These are phyloP conservation scores for Sphaceloma murrayae DNA, from an alignment of 2,329 filamentous ascomycete genomes.

Conservation along the genomic window DNA sequence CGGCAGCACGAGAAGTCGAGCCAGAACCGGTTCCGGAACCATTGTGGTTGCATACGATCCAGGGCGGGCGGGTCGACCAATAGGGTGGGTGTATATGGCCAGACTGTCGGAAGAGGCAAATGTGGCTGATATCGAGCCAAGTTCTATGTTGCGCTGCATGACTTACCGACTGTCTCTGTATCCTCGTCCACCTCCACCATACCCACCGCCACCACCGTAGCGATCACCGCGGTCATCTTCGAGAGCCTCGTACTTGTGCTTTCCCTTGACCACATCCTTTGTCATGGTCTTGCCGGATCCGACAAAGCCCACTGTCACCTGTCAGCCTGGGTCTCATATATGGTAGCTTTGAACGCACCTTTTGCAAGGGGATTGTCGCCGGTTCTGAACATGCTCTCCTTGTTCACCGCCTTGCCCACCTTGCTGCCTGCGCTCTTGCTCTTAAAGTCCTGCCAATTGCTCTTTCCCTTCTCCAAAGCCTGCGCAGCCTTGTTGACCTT, in stretches of 20 bases:
- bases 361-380: slow-evolving; percentile 76
- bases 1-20: no score
- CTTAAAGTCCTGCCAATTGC: slow-evolving; percentile 90
- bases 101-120: no score
- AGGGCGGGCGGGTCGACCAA: no score
- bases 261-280: slow-evolving; percentile 72
- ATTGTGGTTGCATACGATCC: no score
- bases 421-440: slow-evolving; percentile 49
- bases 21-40: no score
- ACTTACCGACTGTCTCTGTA: not conserved
- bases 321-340: slow-evolving; percentile 1
- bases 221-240: slow-evolving; percentile 7
- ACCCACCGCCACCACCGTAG: not conserved
- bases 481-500: slow-evolving; percentile 85
- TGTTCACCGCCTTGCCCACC: slow-evolving; percentile 60
- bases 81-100: no score
- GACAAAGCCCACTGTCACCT: slow-evolving; percentile 75
- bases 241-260: slow-evolving; percentile 58
- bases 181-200: not conserved
- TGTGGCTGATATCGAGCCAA: no score
- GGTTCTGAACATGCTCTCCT: slow-evolving; percentile 95
- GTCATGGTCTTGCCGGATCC: slow-evolving; percentile 94
- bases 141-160: not conserved
- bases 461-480: slow-evolving; percentile 82
- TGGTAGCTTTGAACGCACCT: slow-evolving; percentile 47